A percentile compares a stretch with the other conserved stretches of the same genome.
These are phyloP conservation scores for Lactifluus piperatus DNA, from an alignment of 768 basidiomycete species.

Conservation along the genomic window DNA sequence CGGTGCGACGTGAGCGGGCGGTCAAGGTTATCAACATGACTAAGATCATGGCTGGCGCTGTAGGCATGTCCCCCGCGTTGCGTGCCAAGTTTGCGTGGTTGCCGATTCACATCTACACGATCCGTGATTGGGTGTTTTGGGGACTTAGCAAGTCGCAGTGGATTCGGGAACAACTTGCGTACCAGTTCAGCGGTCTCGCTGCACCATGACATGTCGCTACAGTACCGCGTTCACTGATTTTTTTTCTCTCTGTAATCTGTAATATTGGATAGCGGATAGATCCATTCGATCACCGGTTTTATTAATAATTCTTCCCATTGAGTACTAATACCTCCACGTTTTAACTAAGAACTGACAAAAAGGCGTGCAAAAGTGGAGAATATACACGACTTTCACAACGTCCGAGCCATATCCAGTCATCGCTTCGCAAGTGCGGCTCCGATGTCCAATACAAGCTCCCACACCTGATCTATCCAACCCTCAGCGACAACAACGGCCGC, in stretches of 20 bases:
- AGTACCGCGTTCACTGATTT: too few relatives aligned
- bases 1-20: conserved; percentile 32
- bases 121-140: conserved; percentile 26
- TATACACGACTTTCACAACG: neutral
- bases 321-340: neutral
- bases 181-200: conserved; percentile 27
- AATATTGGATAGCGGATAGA: too few relatives aligned
- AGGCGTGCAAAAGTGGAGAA: neutral
- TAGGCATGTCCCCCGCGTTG: conserved; percentile 24
- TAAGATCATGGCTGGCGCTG: conserved; percentile 27
- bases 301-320: neutral
- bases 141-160: conserved; percentile 19
- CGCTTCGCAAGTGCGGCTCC: conserved; percentile 45
- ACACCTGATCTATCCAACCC: conserved; percentile 43
- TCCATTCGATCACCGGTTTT: too few relatives aligned
- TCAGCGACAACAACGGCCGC: conserved; percentile 41
- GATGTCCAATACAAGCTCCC: conserved; percentile 49
- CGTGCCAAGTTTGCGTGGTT: conserved; percentile 23
- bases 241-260: too few relatives aligned
- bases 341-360: neutral
- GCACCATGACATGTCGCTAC: conserved; percentile 10
- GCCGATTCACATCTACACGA: conserved; percentile 11
- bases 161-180: conserved; percentile 22
- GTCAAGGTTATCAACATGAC: conserved; percentile 35
- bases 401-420: conserved; percentile 3